phyloP scores from a whole-genome alignment of 169 alveolate species.

The Eimeria nieschulzi region DNA sequence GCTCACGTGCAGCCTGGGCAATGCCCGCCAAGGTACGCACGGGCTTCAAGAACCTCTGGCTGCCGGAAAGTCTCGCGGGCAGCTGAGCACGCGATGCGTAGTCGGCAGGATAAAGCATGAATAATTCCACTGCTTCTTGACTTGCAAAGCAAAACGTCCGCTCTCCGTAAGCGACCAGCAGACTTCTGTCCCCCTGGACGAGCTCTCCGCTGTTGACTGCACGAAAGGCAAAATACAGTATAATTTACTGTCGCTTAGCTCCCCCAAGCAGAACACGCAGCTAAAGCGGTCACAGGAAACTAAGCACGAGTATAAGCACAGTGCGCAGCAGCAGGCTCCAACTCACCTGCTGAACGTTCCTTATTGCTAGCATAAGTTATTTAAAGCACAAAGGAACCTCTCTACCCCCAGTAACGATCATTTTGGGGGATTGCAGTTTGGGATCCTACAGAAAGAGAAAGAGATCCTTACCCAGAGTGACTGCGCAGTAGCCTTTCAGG shows the following conservation, averaged over 20 bases:
- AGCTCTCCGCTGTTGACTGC: conserved; percentile 40
- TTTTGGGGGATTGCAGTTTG: too few species aligned
- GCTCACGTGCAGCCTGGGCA: conserved; percentile 44
- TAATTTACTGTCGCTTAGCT: too few species aligned
- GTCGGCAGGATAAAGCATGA: conserved; percentile 27
- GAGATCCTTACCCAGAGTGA: conserved; percentile 28
- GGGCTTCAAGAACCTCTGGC: conserved; percentile 43
- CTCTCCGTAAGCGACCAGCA: conserved; percentile 29
- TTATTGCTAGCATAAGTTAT: too few species aligned
- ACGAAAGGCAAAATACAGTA: neutral
- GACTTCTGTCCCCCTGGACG: conserved; percentile 22
- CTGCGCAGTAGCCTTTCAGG: conserved; percentile 46
- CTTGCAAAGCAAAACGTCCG: conserved; percentile 11
- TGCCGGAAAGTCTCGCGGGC: conserved; percentile 31
- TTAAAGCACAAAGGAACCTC: too few species aligned
- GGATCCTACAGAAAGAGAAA: too few species aligned
- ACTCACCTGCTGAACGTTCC: too few species aligned
- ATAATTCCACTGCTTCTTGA: neutral
- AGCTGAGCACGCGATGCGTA: conserved; percentile 17
- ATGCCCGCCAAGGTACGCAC: conserved; percentile 19
- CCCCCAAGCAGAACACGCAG: too few species aligned
- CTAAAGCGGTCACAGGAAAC: too few species aligned
- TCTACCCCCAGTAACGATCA: too few species aligned
- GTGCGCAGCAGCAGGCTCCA: neutral
- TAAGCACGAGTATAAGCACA: neutral